phyloP scores from a whole-genome alignment of 768 basidiomycete genomes.

The Leccinum imitatum region DNA sequence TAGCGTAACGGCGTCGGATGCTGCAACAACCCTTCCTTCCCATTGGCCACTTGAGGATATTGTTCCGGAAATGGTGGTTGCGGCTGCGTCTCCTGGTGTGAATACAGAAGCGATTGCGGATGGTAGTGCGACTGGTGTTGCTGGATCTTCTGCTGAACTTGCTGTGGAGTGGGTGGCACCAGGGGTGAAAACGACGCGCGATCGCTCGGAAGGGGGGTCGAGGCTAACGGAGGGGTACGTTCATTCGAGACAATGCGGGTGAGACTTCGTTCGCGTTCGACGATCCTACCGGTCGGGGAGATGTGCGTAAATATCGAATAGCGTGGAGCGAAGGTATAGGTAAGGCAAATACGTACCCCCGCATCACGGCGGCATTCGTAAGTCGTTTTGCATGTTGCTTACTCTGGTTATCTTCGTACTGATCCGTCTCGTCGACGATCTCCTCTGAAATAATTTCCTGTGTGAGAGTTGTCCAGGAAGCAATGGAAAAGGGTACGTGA shows the following conservation, averaged over 20 bases:
- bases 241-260: constrained; percentile 33
- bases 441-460: constrained; percentile 96
- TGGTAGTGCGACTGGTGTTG: constrained; percentile 18
- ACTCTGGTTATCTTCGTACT: constrained; percentile 82
- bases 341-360: constrained; percentile 49
- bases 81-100: constrained; percentile 1
- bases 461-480: constrained; percentile 11
- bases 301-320: not conserved
- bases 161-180: constrained; percentile 17
- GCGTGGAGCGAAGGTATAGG: not conserved
- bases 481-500: not conserved
- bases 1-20: constrained; percentile 17
- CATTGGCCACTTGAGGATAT: not conserved
- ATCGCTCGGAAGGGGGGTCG: constrained; percentile 12
- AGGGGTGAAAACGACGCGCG: constrained; percentile 8
- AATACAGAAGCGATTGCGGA: not conserved
- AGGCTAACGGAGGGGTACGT: constrained; percentile 36
- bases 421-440: constrained; percentile 93
- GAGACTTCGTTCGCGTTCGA: constrained; percentile 48
- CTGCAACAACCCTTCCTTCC: constrained; percentile 8
- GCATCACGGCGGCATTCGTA: constrained; percentile 76
- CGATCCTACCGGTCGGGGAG: constrained; percentile 39
- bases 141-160: constrained; percentile 19
- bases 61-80: not conserved
- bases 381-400: constrained; percentile 70